phyloP scores from a whole-genome alignment of 441 rosid species.

The Capsella rubella region DNA sequence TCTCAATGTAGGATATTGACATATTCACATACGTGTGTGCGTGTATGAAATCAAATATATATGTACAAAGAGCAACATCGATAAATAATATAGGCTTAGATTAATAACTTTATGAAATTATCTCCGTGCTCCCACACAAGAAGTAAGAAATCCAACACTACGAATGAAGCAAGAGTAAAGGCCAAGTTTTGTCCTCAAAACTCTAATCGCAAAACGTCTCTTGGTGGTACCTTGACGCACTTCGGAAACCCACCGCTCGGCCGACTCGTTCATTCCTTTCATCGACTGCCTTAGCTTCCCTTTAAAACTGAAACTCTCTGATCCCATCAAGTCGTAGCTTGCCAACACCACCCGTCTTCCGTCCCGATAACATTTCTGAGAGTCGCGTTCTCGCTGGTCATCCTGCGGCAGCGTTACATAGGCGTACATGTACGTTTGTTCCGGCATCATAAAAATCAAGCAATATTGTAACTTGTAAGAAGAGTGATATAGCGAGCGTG shows the following conservation, averaged over 20 bases:
- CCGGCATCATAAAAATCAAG: slow-evolving; percentile 23
- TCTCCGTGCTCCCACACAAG: slow-evolving; percentile 28
- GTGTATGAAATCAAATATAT: neutral
- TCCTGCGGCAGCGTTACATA: slow-evolving; percentile 25
- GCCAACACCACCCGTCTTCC: slow-evolving; percentile 39
- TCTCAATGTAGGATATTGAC: neutral
- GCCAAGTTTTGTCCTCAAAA: slow-evolving; percentile 39
- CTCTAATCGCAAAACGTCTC: slow-evolving; percentile 45
- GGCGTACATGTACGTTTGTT: slow-evolving; percentile 28
- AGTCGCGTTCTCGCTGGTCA: slow-evolving; percentile 26
- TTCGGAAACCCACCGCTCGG: slow-evolving; percentile 35
- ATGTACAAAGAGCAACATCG: slow-evolving; percentile 9
- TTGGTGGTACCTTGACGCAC: slow-evolving; percentile 36
- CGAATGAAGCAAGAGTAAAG: slow-evolving; percentile 33
- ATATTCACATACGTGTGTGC: neutral
- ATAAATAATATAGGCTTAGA: slow-evolving; percentile 1
- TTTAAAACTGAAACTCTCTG: slow-evolving; percentile 38
- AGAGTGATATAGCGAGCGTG: neutral
- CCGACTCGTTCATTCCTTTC: slow-evolving; percentile 32
- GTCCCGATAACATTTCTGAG: slow-evolving; percentile 36
- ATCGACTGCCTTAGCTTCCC: slow-evolving; percentile 38
- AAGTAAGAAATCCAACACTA: slow-evolving; percentile 22
- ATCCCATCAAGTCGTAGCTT: slow-evolving; percentile 41
- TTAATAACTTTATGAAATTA: slow-evolving; percentile 2
- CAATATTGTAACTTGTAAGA: neutral